Percentiles rank a stretch among this genome's conserved stretches.
phyloP scores from a whole-genome alignment of 352 stramenopile species.

The Phytophthora foliorum region DNA sequence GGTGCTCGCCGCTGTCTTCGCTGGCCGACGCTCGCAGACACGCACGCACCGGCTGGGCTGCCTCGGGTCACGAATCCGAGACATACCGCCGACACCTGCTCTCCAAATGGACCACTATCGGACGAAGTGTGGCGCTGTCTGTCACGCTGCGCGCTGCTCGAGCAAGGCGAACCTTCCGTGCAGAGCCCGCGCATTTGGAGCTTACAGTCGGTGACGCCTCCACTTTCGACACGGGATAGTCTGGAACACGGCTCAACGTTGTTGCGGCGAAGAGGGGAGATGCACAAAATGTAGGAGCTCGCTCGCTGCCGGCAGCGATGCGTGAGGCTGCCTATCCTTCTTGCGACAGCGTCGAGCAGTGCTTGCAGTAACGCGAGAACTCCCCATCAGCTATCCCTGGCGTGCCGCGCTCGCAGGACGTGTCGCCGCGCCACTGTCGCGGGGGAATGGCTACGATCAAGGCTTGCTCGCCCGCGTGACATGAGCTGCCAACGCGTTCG shows the following conservation, averaged over 20 bases:
- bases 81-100: background rate
- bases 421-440: background rate
- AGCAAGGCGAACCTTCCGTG: background rate
- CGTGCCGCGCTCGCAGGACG: background rate
- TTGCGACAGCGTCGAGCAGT: constrained; percentile 16
- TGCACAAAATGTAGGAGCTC: constrained; percentile 14
- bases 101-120: constrained; percentile 10
- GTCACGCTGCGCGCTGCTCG: background rate
- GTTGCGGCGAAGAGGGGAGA: background rate
- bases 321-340: background rate
- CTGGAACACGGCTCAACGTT: background rate
- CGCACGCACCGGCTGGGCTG: too few species aligned
- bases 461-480: background rate
- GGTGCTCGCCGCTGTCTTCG: too few species aligned
- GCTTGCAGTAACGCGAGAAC: background rate
- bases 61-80: constrained; percentile 4
- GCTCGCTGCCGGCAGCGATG: constrained; percentile 13
- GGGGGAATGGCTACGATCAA: background rate
- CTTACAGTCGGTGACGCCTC: background rate
- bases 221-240: background rate
- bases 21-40: too few species aligned
- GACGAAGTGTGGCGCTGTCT: constrained; percentile 13
- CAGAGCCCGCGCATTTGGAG: background rate
- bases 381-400: constrained; percentile 10
- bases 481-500: background rate